Base-by-base conservation (phyloP, 1,284 basidiomycete species). In the Mycena sp. region DNA sequence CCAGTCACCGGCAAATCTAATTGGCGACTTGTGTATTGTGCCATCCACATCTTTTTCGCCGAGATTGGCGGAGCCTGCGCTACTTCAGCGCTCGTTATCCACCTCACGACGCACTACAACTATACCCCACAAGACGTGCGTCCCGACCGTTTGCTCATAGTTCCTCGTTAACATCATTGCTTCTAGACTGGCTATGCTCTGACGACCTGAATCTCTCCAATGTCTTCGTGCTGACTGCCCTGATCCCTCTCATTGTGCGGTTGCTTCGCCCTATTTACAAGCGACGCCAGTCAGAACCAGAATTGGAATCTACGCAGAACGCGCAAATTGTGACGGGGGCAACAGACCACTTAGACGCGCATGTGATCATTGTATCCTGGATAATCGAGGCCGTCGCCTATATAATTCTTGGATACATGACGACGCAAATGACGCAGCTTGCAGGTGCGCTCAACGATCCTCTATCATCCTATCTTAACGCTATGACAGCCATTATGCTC, bases 401-500 rank as follows among this genome's bases (percentile, higher is more conserved):
- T 21, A 44, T 44, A 10, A 17, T 44, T 25, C 19, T 44, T 10
- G 17, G n/a, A 21, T 44, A 21, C 12, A 44, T 25, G 41, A 44
- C 11, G 12, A 44, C 19, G 6, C 17, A 25, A 23, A 25, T 21
- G 23, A 25, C 41, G 41, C 41, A 44, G 21, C 41, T 44, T 6
- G 41, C 5, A 44, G 41, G 41, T 44, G 21, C 38, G 21, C 7
- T 44, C 41, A 44, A 17, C 21, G 10, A 25, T 14, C 23, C 21
- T 19, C 9, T 21, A 19, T 44, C 5, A 19, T 23, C 12, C 6
- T 23, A 19, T 25, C 23, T 44, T 25, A 21, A 25, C 41, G n/a
- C n/a, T 44, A 10, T 25, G 6, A 10, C 11, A 16, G 74, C 61
- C 2, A 21, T 67, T 21, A 32, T 57, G 14, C 19, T 63, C 16